Evolutionary conservation across 345 rosid species (phyloP).

Genomic region (Streptanthus diversifolius): DNA sequence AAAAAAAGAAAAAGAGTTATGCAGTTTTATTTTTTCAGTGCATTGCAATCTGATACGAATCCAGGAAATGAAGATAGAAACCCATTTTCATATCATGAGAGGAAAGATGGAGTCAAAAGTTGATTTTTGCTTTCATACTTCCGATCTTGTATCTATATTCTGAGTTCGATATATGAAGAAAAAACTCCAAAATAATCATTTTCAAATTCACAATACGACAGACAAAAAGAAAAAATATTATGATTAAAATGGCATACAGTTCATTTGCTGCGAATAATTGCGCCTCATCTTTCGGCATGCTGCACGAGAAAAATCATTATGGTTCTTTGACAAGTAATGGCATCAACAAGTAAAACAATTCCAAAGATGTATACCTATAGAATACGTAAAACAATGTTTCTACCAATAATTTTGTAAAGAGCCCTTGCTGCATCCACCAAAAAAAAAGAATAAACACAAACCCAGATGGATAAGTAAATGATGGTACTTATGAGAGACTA

Average conservation of each 20-base stretch:
- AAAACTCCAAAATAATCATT: not conserved
- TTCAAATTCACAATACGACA: not conserved
- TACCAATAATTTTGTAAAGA: conserved; percentile 58
- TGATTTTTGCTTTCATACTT: not conserved
- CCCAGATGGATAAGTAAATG: not conserved
- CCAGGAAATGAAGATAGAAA: not conserved
- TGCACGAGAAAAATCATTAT: conserved; percentile 36
- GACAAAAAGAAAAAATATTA: not conserved
- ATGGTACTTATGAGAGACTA: conserved; percentile 2
- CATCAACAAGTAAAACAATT: not conserved
- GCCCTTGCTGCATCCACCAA: conserved; percentile 65
- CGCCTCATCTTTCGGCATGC: conserved; percentile 97
- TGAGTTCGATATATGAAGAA: not conserved
- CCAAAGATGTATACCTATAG: conserved; percentile 59
- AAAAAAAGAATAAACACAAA: not conserved
- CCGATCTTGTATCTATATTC: not conserved
- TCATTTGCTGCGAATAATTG: conserved; percentile 83
- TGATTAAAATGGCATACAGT: conserved; percentile 54
- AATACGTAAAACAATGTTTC: conserved; percentile 76
- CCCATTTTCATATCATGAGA: not conserved
- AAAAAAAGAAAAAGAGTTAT: conserved; percentile 18
- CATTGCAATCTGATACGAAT: not conserved
- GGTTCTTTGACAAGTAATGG: conserved; percentile 3
- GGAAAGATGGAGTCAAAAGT: conserved; percentile 1
- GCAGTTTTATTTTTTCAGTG: not conserved